Evolutionary conservation across 192 early-diverging fungal species (phyloP).

Genomic region (Mortierella antarctica): DNA sequence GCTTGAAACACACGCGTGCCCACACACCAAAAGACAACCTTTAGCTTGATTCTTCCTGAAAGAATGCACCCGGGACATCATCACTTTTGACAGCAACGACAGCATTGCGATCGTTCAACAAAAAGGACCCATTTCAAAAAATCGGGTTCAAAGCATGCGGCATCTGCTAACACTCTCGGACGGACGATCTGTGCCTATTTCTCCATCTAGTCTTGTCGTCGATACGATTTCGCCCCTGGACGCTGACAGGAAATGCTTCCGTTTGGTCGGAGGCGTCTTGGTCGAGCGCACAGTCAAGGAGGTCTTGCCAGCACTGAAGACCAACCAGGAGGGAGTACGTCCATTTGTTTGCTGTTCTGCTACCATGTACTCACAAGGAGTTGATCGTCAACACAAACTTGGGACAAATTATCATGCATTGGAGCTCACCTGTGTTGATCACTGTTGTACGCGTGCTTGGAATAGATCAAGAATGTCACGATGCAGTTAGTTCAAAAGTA

Average conservation of each 20-base stretch:
- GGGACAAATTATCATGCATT: neutral
- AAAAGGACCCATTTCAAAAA: too few species aligned
- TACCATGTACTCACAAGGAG: neutral
- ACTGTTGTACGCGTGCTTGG: neutral
- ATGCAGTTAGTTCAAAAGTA: constrained; percentile 80
- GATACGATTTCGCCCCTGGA: constrained; percentile 90
- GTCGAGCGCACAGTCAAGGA: constrained; percentile 94
- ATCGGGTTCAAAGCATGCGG: too few species aligned
- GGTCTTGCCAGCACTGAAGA: constrained; percentile 87
- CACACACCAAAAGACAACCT: neutral
- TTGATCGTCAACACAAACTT: neutral
- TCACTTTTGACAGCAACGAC: too few species aligned
- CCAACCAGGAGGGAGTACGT: constrained; percentile 86
- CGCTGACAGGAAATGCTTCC: constrained; percentile 89
- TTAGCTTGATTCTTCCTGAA: neutral
- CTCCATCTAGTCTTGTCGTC: constrained; percentile 77
- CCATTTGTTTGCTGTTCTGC: neutral
- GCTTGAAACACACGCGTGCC: neutral
- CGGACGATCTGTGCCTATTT: neutral
- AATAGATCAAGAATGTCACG: constrained; percentile 81
- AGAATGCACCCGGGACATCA: too few species aligned
- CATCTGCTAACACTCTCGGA: neutral
- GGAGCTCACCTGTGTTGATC: neutral
- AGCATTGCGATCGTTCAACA: too few species aligned
- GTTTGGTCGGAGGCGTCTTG: constrained; percentile 92